Base-by-base conservation (phyloP, 208 protist genomes). In the Acanthamoeba healyi region DNA sequence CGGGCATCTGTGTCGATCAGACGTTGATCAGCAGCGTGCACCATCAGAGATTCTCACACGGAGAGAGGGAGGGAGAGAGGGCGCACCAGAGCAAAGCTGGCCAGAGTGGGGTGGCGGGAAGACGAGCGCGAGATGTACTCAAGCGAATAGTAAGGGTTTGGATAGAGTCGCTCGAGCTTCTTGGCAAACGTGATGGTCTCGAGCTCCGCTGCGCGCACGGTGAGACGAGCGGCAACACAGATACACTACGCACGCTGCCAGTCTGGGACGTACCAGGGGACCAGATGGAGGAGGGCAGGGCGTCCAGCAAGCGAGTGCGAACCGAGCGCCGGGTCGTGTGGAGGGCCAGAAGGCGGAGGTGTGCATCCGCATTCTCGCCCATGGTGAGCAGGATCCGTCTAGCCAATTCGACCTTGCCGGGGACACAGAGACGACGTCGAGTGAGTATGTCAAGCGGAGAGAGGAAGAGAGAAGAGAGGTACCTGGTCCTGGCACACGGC, bases 401-500 rank as follows among this genome's bases (percentile, higher is more conserved):
- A 7, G 74, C 74, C 38, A 26, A 54, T 26, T 84, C 74, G 44
- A n/a, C n/a, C n/a, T n/a, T n/a, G n/a, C n/a, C n/a, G n/a, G n/a
- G n/a, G n/a, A n/a, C n/a, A n/a, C n/a, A n/a, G n/a, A n/a, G n/a
- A n/a, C n/a, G n/a, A n/a, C n/a, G n/a, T n/a, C n/a, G n/a, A n/a
- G n/a, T n/a, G n/a, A n/a, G n/a, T n/a, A n/a, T n/a, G n/a, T n/a
- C n/a, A n/a, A n/a, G n/a, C n/a, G n/a, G n/a, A n/a, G n/a, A n/a
- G n/a, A n/a, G n/a, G n/a, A n/a, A n/a, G n/a, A n/a, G n/a, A n/a
- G n/a, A n/a, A n/a, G n/a, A n/a, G n/a, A n/a, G n/a, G n/a, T n/a
- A 84, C 38, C n/a, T 90, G 82, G 32, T 90, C 82, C 56, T 90
- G 49, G 51, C 82, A 90, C 29, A 90, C 56, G 32, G 82, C 82